Evolutionary conservation across 2,329 filamentous ascomycete species (phyloP), one percentile per base, ranked within the genome.

Genomic region (Fusarium hainanense): DNA sequence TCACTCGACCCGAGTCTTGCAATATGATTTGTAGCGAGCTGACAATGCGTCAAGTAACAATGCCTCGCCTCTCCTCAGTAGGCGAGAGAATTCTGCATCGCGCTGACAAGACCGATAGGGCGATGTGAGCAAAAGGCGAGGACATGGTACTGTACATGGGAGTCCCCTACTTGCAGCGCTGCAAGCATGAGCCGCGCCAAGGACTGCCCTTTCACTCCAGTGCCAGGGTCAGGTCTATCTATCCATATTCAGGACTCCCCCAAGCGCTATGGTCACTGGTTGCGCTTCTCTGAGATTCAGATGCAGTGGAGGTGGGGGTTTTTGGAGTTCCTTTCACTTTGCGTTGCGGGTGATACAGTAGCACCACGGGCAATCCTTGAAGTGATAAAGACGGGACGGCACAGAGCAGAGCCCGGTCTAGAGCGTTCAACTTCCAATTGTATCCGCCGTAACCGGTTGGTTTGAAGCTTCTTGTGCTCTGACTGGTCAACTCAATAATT

Each of bases 301-400:
- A 72, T 72, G 58, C 52, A 34, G 72, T 72, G 69, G 64, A 34
- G 54, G 70, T 73, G 70, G 70, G 70, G 61, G 34, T 11, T 27
- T 28, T 59, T 54, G 54, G 46, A 51, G 57, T 66, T 48, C 37
- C 54, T 41, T 20, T 30, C 60, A 32, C 55, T 62, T 34, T 50
- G 28, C 28, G 28, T 37, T 37, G 49, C 32, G 49, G 49, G 34
- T 28, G 46, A 46, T 37, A 52, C 52, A 50, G 66, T n/a, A 37
- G 41, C 16, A 43, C 14, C 41, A 43, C 21, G 41, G 41, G 21
- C 41, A 43, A 43, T 43, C 13, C 41, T 43, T 43, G 41, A 23
- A 43, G 41, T 25, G 20, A 43, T 23, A 43, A 43, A 23, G 41
- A 43, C 20, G 21, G 41, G 41, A 43, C 21, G 21, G 41, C 20